These are phyloP conservation scores for Pyrenochaeta sp. DNA, from an alignment of 2,329 filamentous ascomycete genomes.

Conservation along the genomic window DNA sequence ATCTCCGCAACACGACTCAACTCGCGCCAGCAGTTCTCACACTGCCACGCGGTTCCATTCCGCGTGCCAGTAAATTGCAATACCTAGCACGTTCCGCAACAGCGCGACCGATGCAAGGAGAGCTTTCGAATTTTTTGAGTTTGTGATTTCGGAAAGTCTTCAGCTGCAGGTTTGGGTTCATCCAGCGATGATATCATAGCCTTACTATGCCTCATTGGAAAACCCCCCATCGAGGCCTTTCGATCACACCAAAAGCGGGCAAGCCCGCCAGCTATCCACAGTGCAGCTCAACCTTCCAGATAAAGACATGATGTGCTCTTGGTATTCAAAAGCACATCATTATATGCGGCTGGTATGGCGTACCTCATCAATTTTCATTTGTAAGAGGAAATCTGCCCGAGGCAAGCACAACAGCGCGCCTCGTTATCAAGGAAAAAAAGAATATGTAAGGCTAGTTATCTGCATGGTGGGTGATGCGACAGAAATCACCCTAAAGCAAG, in stretches of 20 bases:
- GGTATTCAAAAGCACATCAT: background rate
- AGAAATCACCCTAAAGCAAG: too few relatives aligned
- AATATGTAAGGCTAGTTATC: too few relatives aligned
- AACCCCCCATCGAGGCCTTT: slow-evolving; percentile 1
- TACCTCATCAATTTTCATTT: background rate
- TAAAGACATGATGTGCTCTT: background rate
- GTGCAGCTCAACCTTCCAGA: slow-evolving; percentile 5
- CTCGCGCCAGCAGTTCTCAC: background rate
- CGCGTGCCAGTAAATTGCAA: background rate
- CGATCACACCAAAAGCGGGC: slow-evolving; percentile 9
- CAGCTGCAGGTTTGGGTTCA: background rate
- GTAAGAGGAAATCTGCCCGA: too few relatives aligned
- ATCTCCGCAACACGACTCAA: background rate
- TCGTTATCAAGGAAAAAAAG: too few relatives aligned
- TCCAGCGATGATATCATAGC: background rate
- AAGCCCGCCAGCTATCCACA: slow-evolving; percentile 13
- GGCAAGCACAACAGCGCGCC: too few relatives aligned
- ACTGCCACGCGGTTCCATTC: background rate
- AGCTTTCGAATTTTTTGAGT: background rate
- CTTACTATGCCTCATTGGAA: slow-evolving; percentile 1
- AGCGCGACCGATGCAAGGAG: background rate
- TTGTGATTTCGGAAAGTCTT: background rate
- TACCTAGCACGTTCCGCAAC: background rate
- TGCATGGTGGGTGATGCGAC: too few relatives aligned
- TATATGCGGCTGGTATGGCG: background rate